Conservation (phyloP, 805 yeast genomes). For the Ogataea trehalophila region DNA sequence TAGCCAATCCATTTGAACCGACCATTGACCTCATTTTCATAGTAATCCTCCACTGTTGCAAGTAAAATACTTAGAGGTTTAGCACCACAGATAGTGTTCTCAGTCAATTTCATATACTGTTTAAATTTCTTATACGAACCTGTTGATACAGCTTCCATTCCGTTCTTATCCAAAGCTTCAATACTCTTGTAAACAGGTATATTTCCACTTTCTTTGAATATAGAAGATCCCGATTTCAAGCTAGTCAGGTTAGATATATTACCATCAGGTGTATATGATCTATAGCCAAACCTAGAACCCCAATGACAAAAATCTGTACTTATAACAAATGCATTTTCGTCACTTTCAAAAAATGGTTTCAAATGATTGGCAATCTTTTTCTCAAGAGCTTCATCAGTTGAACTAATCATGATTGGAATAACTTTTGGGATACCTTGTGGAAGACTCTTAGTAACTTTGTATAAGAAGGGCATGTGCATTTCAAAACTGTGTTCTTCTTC, state of each 20-base stretch:
- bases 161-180: conserved; percentile 64
- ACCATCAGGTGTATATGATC: conserved; percentile 41
- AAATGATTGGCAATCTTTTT: conserved; percentile 43
- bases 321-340: conserved; percentile 63
- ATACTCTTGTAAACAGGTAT: conserved; percentile 67
- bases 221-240: conserved; percentile 6
- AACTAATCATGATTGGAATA: conserved; percentile 79
- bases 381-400: conserved; percentile 43
- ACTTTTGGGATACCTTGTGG: conserved; percentile 37
- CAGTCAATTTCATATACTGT: conserved; percentile 61
- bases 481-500: conserved; percentile 90
- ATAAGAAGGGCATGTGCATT: conserved; percentile 83
- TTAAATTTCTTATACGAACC: conserved; percentile 62
- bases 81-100: conserved; percentile 92
- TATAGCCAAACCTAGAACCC: conserved; percentile 67
- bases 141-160: conserved; percentile 54
- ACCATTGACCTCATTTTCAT: conserved; percentile 17
- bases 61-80: conserved; percentile 70
- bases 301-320: conserved; percentile 96
- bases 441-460: conserved; percentile 38
- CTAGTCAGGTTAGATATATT: conserved; percentile 15
- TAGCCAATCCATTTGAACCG: conserved; percentile 72
- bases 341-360: conserved; percentile 48
- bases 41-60: conserved; percentile 40
- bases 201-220: conserved; percentile 3